phyloP scores from a whole-genome alignment of 1,284 basidiomycete genomes.

The Neolentinus lepideus region DNA sequence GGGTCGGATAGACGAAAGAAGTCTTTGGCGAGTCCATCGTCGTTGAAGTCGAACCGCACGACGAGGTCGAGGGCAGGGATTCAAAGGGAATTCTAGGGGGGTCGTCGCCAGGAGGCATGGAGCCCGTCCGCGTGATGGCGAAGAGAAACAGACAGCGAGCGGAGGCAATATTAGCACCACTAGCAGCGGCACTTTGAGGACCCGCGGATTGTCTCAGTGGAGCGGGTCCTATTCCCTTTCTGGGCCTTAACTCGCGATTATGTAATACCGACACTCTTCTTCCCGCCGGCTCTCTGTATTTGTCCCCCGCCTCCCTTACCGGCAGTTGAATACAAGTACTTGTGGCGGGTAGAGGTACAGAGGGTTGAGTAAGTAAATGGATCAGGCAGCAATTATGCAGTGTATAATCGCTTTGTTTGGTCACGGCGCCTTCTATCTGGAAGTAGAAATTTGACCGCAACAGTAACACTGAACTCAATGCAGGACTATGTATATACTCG shows the following conservation, averaged over 20 bases:
- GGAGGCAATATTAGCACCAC: background rate
- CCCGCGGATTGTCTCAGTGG: background rate
- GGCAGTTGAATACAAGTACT: too few relatives aligned
- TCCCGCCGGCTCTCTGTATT: background rate
- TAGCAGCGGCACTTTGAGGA: background rate
- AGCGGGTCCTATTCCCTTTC: background rate
- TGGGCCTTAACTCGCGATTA: background rate
- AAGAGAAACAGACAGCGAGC: background rate
- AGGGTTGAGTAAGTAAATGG: too few relatives aligned
- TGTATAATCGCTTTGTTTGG: too few relatives aligned
- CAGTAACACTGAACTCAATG: too few relatives aligned
- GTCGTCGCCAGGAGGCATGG: background rate
- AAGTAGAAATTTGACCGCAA: too few relatives aligned
- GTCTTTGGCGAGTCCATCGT: conserved; percentile 1
- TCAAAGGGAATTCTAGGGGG: background rate
- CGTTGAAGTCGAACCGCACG: background rate
- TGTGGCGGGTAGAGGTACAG: too few relatives aligned
- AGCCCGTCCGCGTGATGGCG: background rate
- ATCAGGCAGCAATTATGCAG: too few relatives aligned
- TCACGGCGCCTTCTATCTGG: too few relatives aligned
- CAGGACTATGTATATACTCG: too few relatives aligned
- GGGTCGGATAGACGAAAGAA: conserved; percentile 12
- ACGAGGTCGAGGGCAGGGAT: background rate
- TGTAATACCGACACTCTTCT: background rate
- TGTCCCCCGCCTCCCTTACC: too few relatives aligned